Percentiles rank a stretch among this genome's conserved stretches.
phyloP scores from a whole-genome alignment of 2,329 filamentous ascomycete genomes.

The Fusarium duplospermum region DNA sequence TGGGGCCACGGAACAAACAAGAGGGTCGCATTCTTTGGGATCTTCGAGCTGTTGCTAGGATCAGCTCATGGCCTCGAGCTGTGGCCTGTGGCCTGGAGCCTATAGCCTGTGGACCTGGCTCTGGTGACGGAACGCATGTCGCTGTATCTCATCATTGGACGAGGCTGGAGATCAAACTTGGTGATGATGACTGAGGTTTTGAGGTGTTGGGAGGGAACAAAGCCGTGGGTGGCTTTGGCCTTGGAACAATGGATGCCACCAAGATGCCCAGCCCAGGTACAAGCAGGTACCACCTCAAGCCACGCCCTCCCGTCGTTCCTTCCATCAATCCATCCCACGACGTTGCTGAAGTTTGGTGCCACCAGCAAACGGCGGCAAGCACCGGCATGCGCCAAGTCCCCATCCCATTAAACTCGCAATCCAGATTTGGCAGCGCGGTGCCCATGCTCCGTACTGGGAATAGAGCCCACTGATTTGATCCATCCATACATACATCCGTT shows the following conservation, averaged over 20 bases:
- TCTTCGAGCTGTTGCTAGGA: not conserved
- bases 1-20: slow-evolving; percentile 10
- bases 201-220: slow-evolving; percentile 37
- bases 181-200: slow-evolving; percentile 16
- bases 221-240: slow-evolving; percentile 28
- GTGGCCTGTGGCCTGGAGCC: not conserved
- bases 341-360: slow-evolving; percentile 28
- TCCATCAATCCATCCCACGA: slow-evolving; percentile 30
- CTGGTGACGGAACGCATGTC: not conserved
- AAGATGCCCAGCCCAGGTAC: not conserved
- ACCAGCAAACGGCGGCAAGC: slow-evolving; percentile 25
- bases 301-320: slow-evolving; percentile 22
- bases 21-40: slow-evolving; percentile 18
- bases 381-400: slow-evolving; percentile 10
- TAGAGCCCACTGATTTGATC: not conserved
- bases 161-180: slow-evolving; percentile 7
- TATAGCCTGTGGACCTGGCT: not conserved
- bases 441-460: not conserved
- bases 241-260: not conserved
- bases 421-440: slow-evolving; percentile 29
- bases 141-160: not conserved
- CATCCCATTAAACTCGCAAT: slow-evolving; percentile 8
- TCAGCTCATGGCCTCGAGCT: not conserved
- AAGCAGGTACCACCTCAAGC: slow-evolving; percentile 35
- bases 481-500: not conserved